Evolutionary conservation across 2,329 filamentous ascomycete species (phyloP), one percentile per base, ranked within the genome.

Genomic region (Scopulariopsis brevicaulis): DNA sequence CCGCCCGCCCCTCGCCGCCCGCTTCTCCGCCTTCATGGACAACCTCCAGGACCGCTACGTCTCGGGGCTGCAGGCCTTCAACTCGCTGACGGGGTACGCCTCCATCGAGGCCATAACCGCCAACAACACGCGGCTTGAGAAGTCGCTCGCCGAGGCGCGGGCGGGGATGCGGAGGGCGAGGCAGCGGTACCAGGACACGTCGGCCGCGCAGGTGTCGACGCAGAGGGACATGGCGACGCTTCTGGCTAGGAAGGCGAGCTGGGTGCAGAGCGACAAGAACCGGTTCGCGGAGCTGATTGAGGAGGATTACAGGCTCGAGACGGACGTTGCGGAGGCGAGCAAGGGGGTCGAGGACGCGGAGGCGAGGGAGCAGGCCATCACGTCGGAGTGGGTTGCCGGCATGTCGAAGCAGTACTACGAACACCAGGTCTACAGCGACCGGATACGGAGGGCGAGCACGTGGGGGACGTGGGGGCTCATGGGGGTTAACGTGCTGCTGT

Each of bases 401-500:
- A 96, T 97, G 65, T 77, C 96, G 56, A 88, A 88, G 61, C 84
- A 95, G 60, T 99, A 99, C 72, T 94, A 99, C 71, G 94, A 99
- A 74, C 94, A 99, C 75, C 94, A 99, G 75, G 95, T 99, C 59
- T 99, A 94, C 94, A 96, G 90, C 68, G 94, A 99, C 70, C 93
- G 96, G 65, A 99, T 99, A 68, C 81, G 94, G 40, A 81, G 94
- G 63, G 96, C 96, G 78, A 94, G 89, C 69, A 99, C 94, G 0
- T 99, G 94, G 94, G 93, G 95, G 40, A 99, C 94, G 0, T 97
- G 95, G 85, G 94, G 93, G 0, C 75, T 99, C 61, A 99, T 99
- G 94, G 93, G 93, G 25, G 83, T 97, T 67, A 99, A 99, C 68
- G 89, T 97, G 35, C 70, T 97, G 61, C 74, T 99, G 53, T 90